Evolutionary conservation across 2,329 filamentous ascomycete genomes (phyloP).

Genomic region (Penicillium sp.): DNA sequence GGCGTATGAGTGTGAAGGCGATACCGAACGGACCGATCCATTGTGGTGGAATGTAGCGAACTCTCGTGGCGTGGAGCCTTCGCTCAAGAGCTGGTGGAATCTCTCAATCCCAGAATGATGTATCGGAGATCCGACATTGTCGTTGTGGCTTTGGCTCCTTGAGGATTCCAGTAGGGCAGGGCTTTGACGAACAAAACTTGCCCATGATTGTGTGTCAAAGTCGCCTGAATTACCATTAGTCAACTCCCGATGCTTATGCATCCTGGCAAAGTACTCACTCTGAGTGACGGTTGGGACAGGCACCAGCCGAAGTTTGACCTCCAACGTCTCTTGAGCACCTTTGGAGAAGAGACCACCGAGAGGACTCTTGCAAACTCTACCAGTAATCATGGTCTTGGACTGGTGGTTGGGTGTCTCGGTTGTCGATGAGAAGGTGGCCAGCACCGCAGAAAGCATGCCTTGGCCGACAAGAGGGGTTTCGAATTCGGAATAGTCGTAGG

Average conservation of each 20-base stretch:
- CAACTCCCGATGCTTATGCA: slow-evolving; percentile 59
- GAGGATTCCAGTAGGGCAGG: slow-evolving; percentile 44
- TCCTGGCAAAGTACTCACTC: slow-evolving; percentile 59
- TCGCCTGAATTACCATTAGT: slow-evolving; percentile 57
- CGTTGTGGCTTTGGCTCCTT: slow-evolving; percentile 22
- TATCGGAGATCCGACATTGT: slow-evolving; percentile 34
- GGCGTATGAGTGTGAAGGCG: slow-evolving; percentile 37
- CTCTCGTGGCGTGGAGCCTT: slow-evolving; percentile 45
- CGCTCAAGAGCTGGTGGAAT: slow-evolving; percentile 45
- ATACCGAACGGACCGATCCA: slow-evolving; percentile 36
- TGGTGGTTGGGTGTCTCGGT: slow-evolving; percentile 50
- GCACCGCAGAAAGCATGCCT: slow-evolving; percentile 84
- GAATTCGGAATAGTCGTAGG: slow-evolving; percentile 92
- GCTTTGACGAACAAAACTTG: slow-evolving; percentile 70
- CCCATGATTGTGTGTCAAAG: slow-evolving; percentile 75
- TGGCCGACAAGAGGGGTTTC: slow-evolving; percentile 92
- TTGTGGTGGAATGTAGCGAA: slow-evolving; percentile 30
- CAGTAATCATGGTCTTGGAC: slow-evolving; percentile 71
- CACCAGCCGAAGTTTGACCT: slow-evolving; percentile 86
- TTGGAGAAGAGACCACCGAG: slow-evolving; percentile 76
- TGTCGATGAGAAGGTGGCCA: slow-evolving; percentile 60
- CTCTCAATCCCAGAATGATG: slow-evolving; percentile 44
- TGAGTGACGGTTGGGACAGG: slow-evolving; percentile 66
- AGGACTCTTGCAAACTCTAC: slow-evolving; percentile 82
- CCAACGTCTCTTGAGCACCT: slow-evolving; percentile 77